Evolutionary conservation across 2,329 filamentous ascomycete genomes (phyloP), one percentile per base, ranked within the genome.

Genomic region (Pleomassaria siparia): DNA sequence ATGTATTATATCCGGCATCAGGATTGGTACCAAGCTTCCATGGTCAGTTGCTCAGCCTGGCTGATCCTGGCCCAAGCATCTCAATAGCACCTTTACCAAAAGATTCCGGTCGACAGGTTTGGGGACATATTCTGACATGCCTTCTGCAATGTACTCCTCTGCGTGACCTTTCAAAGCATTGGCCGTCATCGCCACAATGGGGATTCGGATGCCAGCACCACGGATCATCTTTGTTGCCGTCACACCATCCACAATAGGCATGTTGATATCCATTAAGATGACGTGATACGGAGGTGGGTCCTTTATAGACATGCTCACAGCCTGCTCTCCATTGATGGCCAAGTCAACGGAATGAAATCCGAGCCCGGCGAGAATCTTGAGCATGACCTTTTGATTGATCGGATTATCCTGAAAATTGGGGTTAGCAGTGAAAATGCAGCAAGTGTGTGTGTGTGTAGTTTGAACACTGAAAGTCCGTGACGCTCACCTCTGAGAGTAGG

Each of bases 61-160:
- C 13, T 37, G 35, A 13, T 37, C 18, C 12, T 35, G 15, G 15
- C 22, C 54, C n/a, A 69, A 37, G 40, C 54, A 65, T 6, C 48
- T 60, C 16, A 66, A 43, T 26, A 81, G 52, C 46, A 76, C 61
- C 20, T 71, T 70, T 21, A 78, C 67, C 35, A 81, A 54, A 7
- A 74, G 66, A 41, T 74, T 73, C n/a, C 75, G 72, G 54, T 79
- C 74, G 10, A 82, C 73, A 0, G 80, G 80, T 54, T 82, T 83
- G 2, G 79, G 68, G 11, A 83, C 69, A 50, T 81, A 82, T 33
- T 77, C 80, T 33, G 78, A 75, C 79, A 83, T 80, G 0, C 80
- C 80, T 41, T 74, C 75, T 4, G 75, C 73, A 22, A 80, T 66
- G 51, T 80, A 83, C 9, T 67, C 71, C 37, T 82, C 80, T 3